Conservation (phyloP, 2,329 filamentous ascomycete genomes). For the Diaporthe nobilis region DNA sequence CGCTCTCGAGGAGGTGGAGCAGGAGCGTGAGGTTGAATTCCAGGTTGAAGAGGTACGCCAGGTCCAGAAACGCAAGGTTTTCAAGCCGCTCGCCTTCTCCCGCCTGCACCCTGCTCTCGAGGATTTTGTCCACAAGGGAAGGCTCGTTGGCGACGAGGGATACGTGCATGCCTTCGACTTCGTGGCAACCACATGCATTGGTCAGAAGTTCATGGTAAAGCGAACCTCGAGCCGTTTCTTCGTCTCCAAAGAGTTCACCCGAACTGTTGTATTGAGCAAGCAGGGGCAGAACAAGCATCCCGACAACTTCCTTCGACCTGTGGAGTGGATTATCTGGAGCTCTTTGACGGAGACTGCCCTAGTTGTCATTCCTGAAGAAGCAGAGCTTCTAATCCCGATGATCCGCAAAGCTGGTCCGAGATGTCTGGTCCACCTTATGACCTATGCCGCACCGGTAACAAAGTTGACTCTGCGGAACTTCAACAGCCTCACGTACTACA, state of each 20-base stretch:
- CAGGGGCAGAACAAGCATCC: conserved; percentile 43
- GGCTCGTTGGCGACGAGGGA: conserved; percentile 52
- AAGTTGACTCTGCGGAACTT: conserved; percentile 70
- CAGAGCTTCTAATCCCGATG: conserved; percentile 65
- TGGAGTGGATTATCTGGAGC: conserved; percentile 75
- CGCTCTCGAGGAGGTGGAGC: conserved; percentile 71
- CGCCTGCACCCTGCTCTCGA: conserved; percentile 63
- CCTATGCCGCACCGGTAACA: conserved; percentile 73
- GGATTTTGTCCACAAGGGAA: conserved; percentile 61
- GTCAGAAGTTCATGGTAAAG: conserved; percentile 51
- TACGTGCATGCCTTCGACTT: conserved; percentile 59
- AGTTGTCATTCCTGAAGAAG: conserved; percentile 75
- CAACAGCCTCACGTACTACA: conserved; percentile 66
- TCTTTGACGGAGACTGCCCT: conserved; percentile 61
- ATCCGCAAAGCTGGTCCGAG: conserved; percentile 49
- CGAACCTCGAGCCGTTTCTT: conserved; percentile 48
- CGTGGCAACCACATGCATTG: conserved; percentile 53
- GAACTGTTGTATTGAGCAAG: conserved; percentile 55
- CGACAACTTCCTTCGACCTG: conserved; percentile 60
- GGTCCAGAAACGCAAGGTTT: conserved; percentile 61
- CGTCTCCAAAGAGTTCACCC: conserved; percentile 62
- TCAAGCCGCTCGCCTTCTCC: conserved; percentile 56
- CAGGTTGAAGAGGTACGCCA: conserved; percentile 71
- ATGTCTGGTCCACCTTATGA: conserved; percentile 60
- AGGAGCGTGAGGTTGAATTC: conserved; percentile 71